Evolutionary conservation across 208 protist genomes (phyloP).

Genomic region (Trypanosoma brucei): DNA sequence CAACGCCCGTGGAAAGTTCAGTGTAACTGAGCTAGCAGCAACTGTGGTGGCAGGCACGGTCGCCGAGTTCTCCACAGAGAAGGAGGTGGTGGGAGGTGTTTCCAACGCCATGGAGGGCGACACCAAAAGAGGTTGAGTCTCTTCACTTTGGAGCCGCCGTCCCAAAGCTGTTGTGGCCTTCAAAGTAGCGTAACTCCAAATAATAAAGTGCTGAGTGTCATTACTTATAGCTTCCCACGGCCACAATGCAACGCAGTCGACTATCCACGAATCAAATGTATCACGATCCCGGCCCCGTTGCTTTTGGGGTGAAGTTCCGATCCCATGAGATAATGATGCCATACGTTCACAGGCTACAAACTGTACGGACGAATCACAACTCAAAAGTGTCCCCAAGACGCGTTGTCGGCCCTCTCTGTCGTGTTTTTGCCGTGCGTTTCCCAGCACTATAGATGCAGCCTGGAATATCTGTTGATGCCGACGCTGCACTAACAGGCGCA

Average conservation of each 20-base stretch:
- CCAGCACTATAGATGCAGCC: slow-evolving; percentile 12
- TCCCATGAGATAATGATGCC: not conserved
- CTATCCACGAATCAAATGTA: not conserved
- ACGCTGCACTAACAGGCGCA: not conserved
- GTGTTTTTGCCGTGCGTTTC: slow-evolving; percentile 2
- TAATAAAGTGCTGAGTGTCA: not conserved
- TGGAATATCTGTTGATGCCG: slow-evolving; percentile 1
- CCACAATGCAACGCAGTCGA: not conserved
- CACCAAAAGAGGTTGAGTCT: too few relatives aligned
- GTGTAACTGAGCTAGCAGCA: not conserved
- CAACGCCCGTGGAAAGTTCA: slow-evolving; percentile 13
- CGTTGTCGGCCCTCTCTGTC: not conserved
- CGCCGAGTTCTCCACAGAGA: not conserved
- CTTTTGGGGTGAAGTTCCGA: not conserved
- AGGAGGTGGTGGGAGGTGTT: not conserved
- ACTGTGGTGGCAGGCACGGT: not conserved
- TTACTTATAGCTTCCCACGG: not conserved
- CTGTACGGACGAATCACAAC: slow-evolving; percentile 3
- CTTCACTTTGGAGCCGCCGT: too few relatives aligned
- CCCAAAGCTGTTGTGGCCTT: not conserved
- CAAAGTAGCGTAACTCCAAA: not conserved
- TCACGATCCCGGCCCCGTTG: not conserved
- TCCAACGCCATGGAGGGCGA: not conserved
- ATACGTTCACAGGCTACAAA: slow-evolving; percentile 6
- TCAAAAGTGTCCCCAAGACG: slow-evolving; percentile 8